These are phyloP conservation scores for Fomitopsis serialis DNA, from an alignment of 768 basidiomycete species.

Conservation along the genomic window DNA sequence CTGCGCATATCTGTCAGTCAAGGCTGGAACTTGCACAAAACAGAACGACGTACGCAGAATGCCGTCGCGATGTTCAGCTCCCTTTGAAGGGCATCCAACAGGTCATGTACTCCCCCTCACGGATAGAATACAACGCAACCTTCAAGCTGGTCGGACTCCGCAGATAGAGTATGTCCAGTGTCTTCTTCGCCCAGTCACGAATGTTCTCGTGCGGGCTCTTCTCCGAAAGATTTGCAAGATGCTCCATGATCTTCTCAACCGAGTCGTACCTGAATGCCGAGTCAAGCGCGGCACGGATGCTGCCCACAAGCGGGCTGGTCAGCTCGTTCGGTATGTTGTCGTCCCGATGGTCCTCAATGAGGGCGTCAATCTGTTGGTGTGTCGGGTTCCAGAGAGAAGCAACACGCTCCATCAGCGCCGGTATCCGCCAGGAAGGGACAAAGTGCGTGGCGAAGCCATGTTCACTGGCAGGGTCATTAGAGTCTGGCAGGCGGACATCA, in stretches of 20 bases:
- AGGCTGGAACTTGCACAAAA: constrained; percentile 11
- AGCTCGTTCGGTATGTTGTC: constrained; percentile 59
- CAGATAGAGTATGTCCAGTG: constrained; percentile 52
- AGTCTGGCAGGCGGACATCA: neutral
- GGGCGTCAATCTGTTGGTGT: constrained; percentile 52
- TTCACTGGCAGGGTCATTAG: constrained; percentile 45
- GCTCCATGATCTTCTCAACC: constrained; percentile 66
- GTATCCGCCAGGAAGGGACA: constrained; percentile 71
- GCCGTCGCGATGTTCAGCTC: constrained; percentile 87
- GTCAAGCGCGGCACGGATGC: constrained; percentile 75
- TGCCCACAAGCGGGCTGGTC: constrained; percentile 48
- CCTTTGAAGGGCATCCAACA: constrained; percentile 71
- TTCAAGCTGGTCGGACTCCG: constrained; percentile 92
- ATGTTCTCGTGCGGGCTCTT: constrained; percentile 40
- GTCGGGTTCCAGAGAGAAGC: constrained; percentile 47
- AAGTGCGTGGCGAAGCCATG: constrained; percentile 94
- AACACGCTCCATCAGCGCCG: constrained; percentile 65
- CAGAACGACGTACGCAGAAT: constrained; percentile 86
- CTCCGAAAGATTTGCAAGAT: constrained; percentile 39
- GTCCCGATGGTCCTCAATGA: constrained; percentile 56
- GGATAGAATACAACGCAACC: constrained; percentile 78
- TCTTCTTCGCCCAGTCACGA: constrained; percentile 69
- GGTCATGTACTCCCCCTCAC: constrained; percentile 56
- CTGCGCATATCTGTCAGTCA: constrained; percentile 31
- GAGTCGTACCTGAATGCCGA: constrained; percentile 63